Conservation (phyloP, 805 yeast species). For the Scheffersomyces amazonensis region DNA sequence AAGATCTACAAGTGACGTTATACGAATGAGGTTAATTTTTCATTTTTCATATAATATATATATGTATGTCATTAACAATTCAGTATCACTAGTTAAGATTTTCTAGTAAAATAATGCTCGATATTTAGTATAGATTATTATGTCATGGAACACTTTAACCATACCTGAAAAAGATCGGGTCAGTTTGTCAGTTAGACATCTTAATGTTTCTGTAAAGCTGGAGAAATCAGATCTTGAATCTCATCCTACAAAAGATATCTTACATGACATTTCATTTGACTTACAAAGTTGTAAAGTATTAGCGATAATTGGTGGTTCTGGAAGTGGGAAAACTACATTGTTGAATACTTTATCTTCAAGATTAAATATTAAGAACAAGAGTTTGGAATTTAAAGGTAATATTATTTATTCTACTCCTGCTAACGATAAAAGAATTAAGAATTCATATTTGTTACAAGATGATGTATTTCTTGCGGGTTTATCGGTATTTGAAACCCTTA, state of each 20-base stretch:
- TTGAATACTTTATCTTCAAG: conserved; percentile 63
- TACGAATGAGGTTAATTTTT: too few species aligned
- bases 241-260: conserved; percentile 10
- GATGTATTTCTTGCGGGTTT: conserved; percentile 70
- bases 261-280: conserved; percentile 53
- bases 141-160: conserved; percentile 21
- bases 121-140: too few species aligned
- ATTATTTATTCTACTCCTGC: conserved; percentile 25
- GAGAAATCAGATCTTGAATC: too few species aligned
- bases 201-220: conserved; percentile 6
- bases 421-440: conserved; percentile 15
- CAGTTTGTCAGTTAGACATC: conserved; percentile 12
- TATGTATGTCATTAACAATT: too few species aligned
- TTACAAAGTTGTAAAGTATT: conserved; percentile 60
- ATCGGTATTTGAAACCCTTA: conserved; percentile 68
- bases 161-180: conserved; percentile 40
- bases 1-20: too few species aligned
- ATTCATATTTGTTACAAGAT: conserved; percentile 73
- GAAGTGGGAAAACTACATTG: conserved; percentile 82
- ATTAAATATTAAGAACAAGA: conserved; percentile 36
- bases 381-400: conserved; percentile 41
- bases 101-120: too few species aligned
- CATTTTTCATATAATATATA: too few species aligned
- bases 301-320: conserved; percentile 87
- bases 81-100: too few species aligned